Evolutionary conservation across 192 early-diverging fungal genomes (phyloP), one percentile per base, ranked within the genome.

Genomic region (Umbelopsis sp.): DNA sequence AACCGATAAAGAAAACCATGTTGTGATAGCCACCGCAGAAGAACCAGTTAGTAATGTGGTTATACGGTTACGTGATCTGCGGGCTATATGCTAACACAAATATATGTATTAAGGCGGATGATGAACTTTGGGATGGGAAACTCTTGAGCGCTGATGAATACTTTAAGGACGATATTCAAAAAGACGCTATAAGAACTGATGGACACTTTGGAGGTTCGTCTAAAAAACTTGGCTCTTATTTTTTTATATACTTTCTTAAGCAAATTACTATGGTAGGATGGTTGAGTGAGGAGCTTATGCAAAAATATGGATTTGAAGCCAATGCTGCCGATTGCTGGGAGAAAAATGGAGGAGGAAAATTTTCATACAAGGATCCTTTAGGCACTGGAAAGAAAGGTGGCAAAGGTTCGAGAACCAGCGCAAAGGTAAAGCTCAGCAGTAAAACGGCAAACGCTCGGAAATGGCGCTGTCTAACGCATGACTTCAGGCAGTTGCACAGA

Each of bases 301-400:
- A 78, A 47, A 89, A 83, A 51, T 80, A 92, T 55, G 82, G 83
- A 2, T 84, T 93, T 52, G 84, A 85, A 21, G 67, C 73, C 41
- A 83, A 77, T 55, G 88, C 89, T 3, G 69, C 82, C 5, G 87
- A 87, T 45, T 87, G 87, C 25, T 93, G 91, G 90, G 90, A 93
- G 49, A 87, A 85, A 64, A 86, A 93, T 49, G 91, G 90, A 22
- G 91, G 91, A 33, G 91, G 89, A 41, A 85, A 81, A 23, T 93
- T 89, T 68, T 89, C 91, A 20, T 91, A 84, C 71, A 87, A 82
- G 33, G 86, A 90, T 65, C 88, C 87, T 1, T 61, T 87, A 48
- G 88, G 86, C 16, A 81, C 74, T 15, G 80, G 85, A 30, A 85
- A 85, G 35, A 69, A 68, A 41, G 33, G 55, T 7, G 37, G 49